phyloP scores from a whole-genome alignment of 345 rosid genomes.

The Syzygium aqueum region DNA sequence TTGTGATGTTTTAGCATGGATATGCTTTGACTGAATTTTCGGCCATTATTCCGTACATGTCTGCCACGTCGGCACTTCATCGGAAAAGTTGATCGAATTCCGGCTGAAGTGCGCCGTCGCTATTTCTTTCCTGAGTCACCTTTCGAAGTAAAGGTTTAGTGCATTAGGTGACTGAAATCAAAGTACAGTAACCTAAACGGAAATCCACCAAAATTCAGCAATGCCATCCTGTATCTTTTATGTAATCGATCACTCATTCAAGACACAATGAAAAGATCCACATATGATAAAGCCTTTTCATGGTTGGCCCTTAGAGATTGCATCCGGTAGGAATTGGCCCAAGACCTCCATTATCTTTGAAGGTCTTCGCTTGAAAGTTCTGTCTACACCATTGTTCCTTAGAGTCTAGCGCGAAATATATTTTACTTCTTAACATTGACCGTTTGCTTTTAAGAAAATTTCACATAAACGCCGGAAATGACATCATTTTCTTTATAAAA shows the following conservation, averaged over 20 bases:
- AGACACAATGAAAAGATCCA: not conserved
- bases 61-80: not conserved
- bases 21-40: not conserved
- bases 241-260: not conserved
- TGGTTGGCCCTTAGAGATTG: not conserved
- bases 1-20: not conserved
- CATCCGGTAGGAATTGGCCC: no score
- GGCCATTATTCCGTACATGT: not conserved
- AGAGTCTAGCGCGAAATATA: not conserved
- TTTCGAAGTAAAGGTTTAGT: not conserved
- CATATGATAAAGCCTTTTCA: not conserved
- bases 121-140: no score
- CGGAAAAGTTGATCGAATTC: not conserved
- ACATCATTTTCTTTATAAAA: not conserved
- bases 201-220: no score
- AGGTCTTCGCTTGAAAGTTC: not conserved
- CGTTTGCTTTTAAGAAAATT: accelerated
- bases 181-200: not conserved
- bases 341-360: not conserved
- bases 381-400: not conserved
- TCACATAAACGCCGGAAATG: accelerated
- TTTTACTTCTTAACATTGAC: not conserved
- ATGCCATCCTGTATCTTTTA: not conserved
- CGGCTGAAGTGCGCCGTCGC: not conserved
- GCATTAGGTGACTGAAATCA: not conserved